Evolutionary conservation across 139 green algal genomes (phyloP).

Genomic region (Dunaliella sp.): DNA sequence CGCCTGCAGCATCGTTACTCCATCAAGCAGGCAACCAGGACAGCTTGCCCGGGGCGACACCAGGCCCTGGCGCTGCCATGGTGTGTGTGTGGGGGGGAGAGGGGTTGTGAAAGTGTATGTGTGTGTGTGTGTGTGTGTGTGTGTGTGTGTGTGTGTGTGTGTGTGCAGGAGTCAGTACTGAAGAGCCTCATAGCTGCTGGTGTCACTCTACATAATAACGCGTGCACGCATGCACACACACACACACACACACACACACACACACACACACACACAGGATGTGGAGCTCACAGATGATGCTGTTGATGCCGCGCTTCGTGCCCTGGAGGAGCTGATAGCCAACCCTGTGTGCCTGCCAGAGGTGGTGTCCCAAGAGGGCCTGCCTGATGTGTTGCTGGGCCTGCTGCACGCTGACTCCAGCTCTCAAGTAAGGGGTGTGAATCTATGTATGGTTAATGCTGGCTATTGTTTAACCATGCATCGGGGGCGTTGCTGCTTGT

Average conservation of each 20-base stretch:
- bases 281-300: neutral
- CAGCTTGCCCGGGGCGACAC: neutral
- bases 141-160: neutral
- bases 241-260: too few species aligned
- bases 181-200: too few species aligned
- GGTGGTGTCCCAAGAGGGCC: neutral
- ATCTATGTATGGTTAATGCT: too few species aligned
- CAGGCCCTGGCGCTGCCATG: neutral
- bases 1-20: neutral
- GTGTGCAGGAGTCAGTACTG: neutral
- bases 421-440: neutral
- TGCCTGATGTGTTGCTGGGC: neutral
- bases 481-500: too few species aligned
- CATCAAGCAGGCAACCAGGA: neutral
- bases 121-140: neutral
- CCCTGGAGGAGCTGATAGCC: neutral
- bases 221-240: too few species aligned
- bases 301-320: neutral
- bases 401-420: neutral
- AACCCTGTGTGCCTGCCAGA: neutral
- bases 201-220: too few species aligned
- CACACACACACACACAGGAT: too few species aligned
- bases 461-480: too few species aligned
- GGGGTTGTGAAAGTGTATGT: neutral
- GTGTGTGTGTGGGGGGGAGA: too few species aligned